Evolutionary conservation across 1,139 yeast species (phyloP).

Genomic region (Magnusiomyces fungicola): DNA sequence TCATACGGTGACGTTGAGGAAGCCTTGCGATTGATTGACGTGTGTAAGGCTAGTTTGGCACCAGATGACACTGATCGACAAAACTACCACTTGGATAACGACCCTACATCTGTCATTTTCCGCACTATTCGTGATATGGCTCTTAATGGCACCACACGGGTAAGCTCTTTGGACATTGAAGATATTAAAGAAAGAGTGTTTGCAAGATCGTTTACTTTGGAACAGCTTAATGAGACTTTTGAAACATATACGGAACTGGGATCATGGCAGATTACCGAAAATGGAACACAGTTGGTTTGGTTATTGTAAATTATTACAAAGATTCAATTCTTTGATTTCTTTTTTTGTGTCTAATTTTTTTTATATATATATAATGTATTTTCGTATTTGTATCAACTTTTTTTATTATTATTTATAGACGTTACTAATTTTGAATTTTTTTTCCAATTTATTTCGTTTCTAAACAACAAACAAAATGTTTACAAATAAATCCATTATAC

Average conservation of each 20-base stretch:
- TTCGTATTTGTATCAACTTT: no score
- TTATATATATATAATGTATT: no score
- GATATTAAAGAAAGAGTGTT: conserved; percentile 61
- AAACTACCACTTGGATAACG: conserved; percentile 40
- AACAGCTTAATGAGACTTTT: conserved; percentile 70
- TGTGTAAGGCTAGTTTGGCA: conserved; percentile 74
- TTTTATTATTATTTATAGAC: no score
- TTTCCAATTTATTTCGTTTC: no score
- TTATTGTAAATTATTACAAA: no score
- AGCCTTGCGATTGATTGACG: conserved; percentile 79
- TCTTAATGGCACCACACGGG: conserved; percentile 38
- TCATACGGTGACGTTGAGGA: conserved; percentile 84
- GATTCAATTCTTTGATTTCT: no score
- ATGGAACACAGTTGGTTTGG: conserved; percentile 28
- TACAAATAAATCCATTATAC: no score
- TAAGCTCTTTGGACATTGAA: conserved; percentile 46
- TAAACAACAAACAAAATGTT: no score
- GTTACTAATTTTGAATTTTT: no score
- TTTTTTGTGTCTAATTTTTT: no score
- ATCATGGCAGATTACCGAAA: conserved; percentile 68
- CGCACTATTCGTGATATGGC: conserved; percentile 52
- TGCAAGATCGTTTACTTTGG: conserved; percentile 77
- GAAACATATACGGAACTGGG: conserved; percentile 64
- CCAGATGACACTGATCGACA: conserved; percentile 31
- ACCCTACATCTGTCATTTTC: conserved; percentile 52